These are phyloP conservation scores for Trametes villosa DNA, from an alignment of 768 basidiomycete genomes.

Conservation along the genomic window DNA sequence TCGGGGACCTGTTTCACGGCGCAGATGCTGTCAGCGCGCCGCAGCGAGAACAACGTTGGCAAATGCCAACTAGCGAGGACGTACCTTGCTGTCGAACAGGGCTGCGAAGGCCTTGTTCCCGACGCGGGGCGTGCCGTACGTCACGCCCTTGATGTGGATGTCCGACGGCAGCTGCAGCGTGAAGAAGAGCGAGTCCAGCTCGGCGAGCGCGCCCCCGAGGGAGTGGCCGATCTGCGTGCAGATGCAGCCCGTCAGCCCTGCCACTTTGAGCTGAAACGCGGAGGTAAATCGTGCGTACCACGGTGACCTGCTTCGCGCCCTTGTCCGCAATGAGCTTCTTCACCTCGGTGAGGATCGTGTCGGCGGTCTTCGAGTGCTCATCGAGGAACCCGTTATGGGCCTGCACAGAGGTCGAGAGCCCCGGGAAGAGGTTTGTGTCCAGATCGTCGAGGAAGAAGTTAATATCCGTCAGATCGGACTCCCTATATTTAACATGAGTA, in stretches of 20 bases:
- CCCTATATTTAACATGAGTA: slow-evolving; percentile 31
- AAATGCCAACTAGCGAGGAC: slow-evolving; percentile 39
- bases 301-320: slow-evolving; percentile 46
- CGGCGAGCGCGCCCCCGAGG: slow-evolving; percentile 36
- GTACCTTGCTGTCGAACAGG: slow-evolving; percentile 52
- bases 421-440: slow-evolving; percentile 57
- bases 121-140: slow-evolving; percentile 57
- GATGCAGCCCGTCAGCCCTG: too few species aligned
- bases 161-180: slow-evolving; percentile 33
- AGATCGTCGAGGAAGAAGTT: slow-evolving; percentile 47
- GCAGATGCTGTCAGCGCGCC: slow-evolving; percentile 1
- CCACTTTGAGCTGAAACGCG: too few species aligned
- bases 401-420: slow-evolving; percentile 44
- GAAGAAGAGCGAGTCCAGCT: slow-evolving; percentile 39
- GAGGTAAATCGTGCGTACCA: slow-evolving; percentile 34
- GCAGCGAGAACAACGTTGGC: not conserved
- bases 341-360: slow-evolving; percentile 50
- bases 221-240: slow-evolving; percentile 37
- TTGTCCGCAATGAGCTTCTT: slow-evolving; percentile 43
- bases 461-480: slow-evolving; percentile 54
- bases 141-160: slow-evolving; percentile 45
- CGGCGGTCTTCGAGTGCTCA: slow-evolving; percentile 53
- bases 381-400: slow-evolving; percentile 60
- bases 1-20: slow-evolving; percentile 26
- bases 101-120: slow-evolving; percentile 45